Conservation (phyloP, 1,139 yeast species). For the Magnusiomyces fungicola region DNA sequence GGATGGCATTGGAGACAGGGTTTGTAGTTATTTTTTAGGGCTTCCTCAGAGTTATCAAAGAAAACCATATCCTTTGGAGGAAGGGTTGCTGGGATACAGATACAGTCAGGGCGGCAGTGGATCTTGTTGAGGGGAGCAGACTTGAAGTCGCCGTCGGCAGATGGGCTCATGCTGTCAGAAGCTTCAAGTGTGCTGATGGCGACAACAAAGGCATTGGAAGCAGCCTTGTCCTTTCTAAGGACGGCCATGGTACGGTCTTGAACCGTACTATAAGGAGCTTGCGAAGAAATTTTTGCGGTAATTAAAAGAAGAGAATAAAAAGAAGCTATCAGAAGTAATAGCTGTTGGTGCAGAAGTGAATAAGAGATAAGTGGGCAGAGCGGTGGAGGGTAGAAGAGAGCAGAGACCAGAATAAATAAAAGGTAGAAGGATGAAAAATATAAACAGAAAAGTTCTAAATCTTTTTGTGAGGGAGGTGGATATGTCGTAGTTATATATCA, state of each 20-base stretch:
- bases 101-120: constrained; percentile 10
- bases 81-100: not conserved
- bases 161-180: not conserved
- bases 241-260: constrained; percentile 3
- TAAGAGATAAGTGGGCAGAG: no score
- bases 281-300: no score
- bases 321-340: no score
- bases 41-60: constrained; percentile 31
- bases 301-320: no score
- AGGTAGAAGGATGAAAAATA: no score
- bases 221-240: constrained; percentile 4
- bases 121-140: not conserved
- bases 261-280: not conserved
- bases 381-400: no score
- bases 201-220: constrained; percentile 8
- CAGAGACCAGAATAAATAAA: no score
- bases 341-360: no score
- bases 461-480: no score
- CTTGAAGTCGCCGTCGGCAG: not conserved
- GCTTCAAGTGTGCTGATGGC: not conserved
- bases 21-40: constrained; percentile 36
- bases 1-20: constrained; percentile 53
- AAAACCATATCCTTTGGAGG: not conserved
- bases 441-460: no score
- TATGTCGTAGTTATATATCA: no score